Evolutionary conservation across 208 protist genomes (phyloP), one percentile per base, ranked within the genome.

Genomic region (Phytomonas sp.): DNA sequence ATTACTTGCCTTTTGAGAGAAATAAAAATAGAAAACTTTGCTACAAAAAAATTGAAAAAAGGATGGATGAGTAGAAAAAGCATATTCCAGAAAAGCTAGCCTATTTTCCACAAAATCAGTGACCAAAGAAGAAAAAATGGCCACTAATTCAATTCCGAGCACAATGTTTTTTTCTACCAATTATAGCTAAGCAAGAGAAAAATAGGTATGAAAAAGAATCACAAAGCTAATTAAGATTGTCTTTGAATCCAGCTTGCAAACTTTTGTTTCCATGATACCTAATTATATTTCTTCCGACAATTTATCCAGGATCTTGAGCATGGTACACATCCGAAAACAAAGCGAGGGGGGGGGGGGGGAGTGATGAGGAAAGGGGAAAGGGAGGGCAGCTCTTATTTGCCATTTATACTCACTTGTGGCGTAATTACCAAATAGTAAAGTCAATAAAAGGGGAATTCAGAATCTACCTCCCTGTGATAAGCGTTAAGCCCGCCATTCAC

Each of bases 401-500:
- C n/a, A 59, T 34, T 76, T 46, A 37, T 30, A 68, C 32, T 51
- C 7, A 31, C 59, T 30, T 2, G 33, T 61, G 23, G 66, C 5
- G 34, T 53, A 3, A 30, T 69, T 60, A 9, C 37, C 26, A 1
- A 70, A 70, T 26, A 43, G 36, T 26, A 71, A 4, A 31, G 2
- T 89, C 62, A 87, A 68, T 87, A 96, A 70, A 85, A 93, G 17
- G 91, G 91, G 65, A 96, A 96, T 17, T 31, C 65, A 0, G 26
- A 32, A 60, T 93, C 85, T 11, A 84, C 84, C 8, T 84, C 67
- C 0, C 29, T 31, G 72, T 87, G 78, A 63, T 88, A 96, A 11
- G 78, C 78, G 63, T 94, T 96, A 15, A 96, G 79, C 26, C 91
- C 91, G n/a, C 91, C 91, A 30, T 89, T 80, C 0, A 96, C 87